Evolutionary conservation across 495 filamentous ascomycete genomes (phyloP), one percentile per base, ranked within the genome.

Genomic region (Penicillium verhagenii): DNA sequence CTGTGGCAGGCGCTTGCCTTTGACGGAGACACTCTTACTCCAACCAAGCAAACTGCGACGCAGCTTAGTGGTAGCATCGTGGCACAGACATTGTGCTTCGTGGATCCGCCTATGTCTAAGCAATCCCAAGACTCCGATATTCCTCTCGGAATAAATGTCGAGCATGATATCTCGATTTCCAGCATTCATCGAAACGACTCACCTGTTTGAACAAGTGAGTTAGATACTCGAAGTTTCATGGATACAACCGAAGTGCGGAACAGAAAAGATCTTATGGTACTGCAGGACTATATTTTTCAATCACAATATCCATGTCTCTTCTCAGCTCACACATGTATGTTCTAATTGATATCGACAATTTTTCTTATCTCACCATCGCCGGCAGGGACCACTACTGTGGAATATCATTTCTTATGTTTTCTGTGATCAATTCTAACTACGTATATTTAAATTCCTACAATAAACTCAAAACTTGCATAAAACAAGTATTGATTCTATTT

Each of bases 101-200:
- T 65, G 2, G 62, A 67, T 8, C 61, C 57, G 8, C 6, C 2
- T 16, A 2, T 26, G 29, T 3, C 46, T 56, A 25, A 49, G 47
- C 23, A 64, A 60, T 58, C 54, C 16, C 33, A 51, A 8, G 61
- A 67, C 14, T 50, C 47, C 1, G 55, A 64, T 21, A 29, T 49
- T 8, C 57, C 54, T n/a, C 55, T 63, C 37, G 70, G 65, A 0
- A 75, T 75, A 19, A 45, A 60, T 4, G 64, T 75, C 25, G 70
- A 71, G 48, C 69, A 69, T 52, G 65, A 72, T 50, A 67, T 73
- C 28, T 68, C 66, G 2, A 54, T 75, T 13, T 44, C 57, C 16
- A 60, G 53, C 19, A 33, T 25, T 6, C 47, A 50, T 24, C 18
- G 21, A 25, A 20, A 21, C 6, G 31, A 35, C 10, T 33, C 28